Base-by-base conservation (phyloP, 2,329 filamentous ascomycete genomes). In the Xylaria digitata region DNA sequence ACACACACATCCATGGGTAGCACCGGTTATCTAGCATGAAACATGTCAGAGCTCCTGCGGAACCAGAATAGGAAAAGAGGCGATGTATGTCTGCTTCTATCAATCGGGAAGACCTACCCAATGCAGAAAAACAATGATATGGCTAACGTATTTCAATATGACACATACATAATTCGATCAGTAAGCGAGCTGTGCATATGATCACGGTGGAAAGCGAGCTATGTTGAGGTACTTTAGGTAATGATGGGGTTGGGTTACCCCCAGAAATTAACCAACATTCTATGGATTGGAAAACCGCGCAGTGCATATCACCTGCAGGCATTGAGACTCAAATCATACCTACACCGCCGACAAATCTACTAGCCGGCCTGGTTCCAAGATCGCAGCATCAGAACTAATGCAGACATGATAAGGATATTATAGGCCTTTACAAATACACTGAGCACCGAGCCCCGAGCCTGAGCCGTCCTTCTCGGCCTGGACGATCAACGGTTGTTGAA, bases 31-130 rank as follows among this genome's bases (percentile, higher is more conserved):
- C 48, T 37, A 37, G 65, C 65, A 63, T 65, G 65, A 68, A 55
- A 68, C 57, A 43, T 53, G 57, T 54, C 52, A 57, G 62, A 45
- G 42, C 21, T 49, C 50, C 21, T 11, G n/a, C 49, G 63, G 56
- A 52, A 60, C 43, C 32, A 59, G 23, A 40, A 48, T 42, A 37
- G 49, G 40, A 17, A 21, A 49, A 62, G 23, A 48, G 37, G 40
- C 15, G 32, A 61, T 40, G 61, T 17, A 55, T 50, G 48, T 55
- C n/a, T 54, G 17, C 11, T 30, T 43, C 46, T 65, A 54, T 56
- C 26, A 66, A 50, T 55, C 64, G 65, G 63, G 53, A 57, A 40
- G 55, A 67, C 63, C 60, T 67, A 45, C 65, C 61, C 45, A 8
- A 67, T 61, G n/a, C 23, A 63, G 65, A 45, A 57, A 17, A 50